phyloP scores from a whole-genome alignment of 108 stramenopile genomes.

The Thalassiosira profunda region DNA sequence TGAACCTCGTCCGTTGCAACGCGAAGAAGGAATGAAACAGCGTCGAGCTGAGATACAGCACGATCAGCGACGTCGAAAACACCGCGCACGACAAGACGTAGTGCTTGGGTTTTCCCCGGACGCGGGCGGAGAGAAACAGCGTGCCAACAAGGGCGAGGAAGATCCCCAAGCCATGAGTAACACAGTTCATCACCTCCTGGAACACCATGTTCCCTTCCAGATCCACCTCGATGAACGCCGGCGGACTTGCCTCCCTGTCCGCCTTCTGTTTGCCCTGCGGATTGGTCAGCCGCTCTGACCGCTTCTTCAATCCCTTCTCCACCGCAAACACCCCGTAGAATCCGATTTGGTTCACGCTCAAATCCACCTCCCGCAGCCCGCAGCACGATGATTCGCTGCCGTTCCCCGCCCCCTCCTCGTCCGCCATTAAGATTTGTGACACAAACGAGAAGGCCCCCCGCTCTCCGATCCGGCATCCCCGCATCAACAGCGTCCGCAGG shows the following conservation, averaged over 20 bases:
- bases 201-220: constrained; percentile 82
- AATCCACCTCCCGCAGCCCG: constrained; percentile 61
- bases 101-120: constrained; percentile 25
- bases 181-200: constrained; percentile 90
- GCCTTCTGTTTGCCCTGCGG: constrained; percentile 1
- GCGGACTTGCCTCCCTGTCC: no score
- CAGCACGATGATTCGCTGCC: constrained; percentile 12
- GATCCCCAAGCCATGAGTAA: constrained; percentile 94
- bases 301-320: constrained; percentile 47
- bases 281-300: constrained; percentile 5
- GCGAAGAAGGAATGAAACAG: constrained; percentile 93
- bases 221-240: constrained; percentile 54
- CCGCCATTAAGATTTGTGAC: constrained; percentile 38
- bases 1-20: constrained; percentile 55
- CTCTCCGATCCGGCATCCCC: constrained; percentile 78
- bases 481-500: constrained; percentile 52
- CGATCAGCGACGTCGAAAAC: constrained; percentile 79
- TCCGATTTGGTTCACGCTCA: constrained; percentile 73
- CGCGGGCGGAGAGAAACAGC: constrained; percentile 58
- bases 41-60: constrained; percentile 88
- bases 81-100: constrained; percentile 67
- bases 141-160: constrained; percentile 82
- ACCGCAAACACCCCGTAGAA: constrained; percentile 67
- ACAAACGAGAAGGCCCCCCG: constrained; percentile 77
- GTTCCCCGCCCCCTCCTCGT: no score